Percentiles rank a stretch among this genome's conserved stretches.
Evolutionary conservation across 2,329 filamentous ascomycete genomes (phyloP).

Genomic region (Colletotrichum sp.): DNA sequence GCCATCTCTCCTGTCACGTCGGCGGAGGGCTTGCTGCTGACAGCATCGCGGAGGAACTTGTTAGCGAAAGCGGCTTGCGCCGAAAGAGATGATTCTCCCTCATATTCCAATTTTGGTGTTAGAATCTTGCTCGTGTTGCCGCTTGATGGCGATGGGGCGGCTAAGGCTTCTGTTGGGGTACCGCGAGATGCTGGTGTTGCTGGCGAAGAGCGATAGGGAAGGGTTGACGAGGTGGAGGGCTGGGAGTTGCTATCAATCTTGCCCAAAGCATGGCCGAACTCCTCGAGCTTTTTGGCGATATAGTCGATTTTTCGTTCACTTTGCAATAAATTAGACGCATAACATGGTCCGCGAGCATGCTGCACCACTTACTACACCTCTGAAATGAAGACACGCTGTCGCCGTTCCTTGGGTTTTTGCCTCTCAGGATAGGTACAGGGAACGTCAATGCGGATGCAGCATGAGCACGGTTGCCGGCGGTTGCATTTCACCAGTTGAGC

Average conservation of each 20-base stretch:
- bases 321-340: rapidly evolving
- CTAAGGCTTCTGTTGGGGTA: not conserved
- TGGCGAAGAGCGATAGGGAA: not conserved
- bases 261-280: not conserved
- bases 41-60: conserved; percentile 22
- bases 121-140: not conserved
- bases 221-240: not conserved
- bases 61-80: conserved; percentile 27
- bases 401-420: not conserved
- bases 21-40: conserved; percentile 17
- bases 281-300: conserved; percentile 6
- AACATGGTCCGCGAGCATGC: rapidly evolving
- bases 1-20: conserved; percentile 25
- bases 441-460: not conserved
- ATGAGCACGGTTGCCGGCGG: conserved; percentile 1
- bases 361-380: not conserved
- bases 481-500: conserved; percentile 5
- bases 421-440: conserved; percentile 1
- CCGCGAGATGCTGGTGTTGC: conserved; percentile 6
- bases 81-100: conserved; percentile 24
- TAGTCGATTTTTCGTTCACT: conserved; percentile 4
- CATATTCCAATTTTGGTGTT: conserved; percentile 18
- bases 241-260: not conserved
- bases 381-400: conserved; percentile 7
- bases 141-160: not conserved